Conservation (phyloP, 495 filamentous ascomycete genomes). For the Melanomma pulvis-pyrius region DNA sequence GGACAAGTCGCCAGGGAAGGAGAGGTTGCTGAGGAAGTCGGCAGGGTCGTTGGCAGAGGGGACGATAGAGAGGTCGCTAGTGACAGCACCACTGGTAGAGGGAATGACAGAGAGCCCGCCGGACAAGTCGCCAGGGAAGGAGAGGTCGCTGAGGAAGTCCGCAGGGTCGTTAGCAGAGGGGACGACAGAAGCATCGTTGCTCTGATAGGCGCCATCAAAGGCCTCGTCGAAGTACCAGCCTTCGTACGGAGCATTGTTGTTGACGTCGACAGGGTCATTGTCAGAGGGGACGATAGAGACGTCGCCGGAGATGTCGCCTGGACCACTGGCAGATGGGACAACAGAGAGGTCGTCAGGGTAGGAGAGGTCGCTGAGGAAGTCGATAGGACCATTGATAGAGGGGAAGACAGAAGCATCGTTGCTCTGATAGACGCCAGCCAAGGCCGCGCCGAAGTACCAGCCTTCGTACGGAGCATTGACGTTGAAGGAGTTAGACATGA, state of each 20-base stretch:
- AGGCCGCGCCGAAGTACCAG: background rate
- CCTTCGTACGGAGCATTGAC: background rate
- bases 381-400: background rate
- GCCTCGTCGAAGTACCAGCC: background rate
- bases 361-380: background rate
- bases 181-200: background rate
- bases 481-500: background rate
- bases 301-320: too few species aligned
- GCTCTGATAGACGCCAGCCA: background rate
- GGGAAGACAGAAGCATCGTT: background rate
- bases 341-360: background rate
- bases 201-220: background rate
- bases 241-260: background rate
- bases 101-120: too few species aligned
- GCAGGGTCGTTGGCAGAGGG: background rate
- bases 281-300: background rate
- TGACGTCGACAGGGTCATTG: background rate
- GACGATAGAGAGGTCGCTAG: background rate
- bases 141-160: background rate
- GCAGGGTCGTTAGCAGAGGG: background rate
- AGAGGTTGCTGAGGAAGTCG: background rate
- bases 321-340: background rate
- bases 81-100: background rate
- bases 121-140: too few species aligned
- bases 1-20: too few species aligned